Evolutionary conservation across 306 rosid species (phyloP).

Genomic region (Lathyrus oleraceus): DNA sequence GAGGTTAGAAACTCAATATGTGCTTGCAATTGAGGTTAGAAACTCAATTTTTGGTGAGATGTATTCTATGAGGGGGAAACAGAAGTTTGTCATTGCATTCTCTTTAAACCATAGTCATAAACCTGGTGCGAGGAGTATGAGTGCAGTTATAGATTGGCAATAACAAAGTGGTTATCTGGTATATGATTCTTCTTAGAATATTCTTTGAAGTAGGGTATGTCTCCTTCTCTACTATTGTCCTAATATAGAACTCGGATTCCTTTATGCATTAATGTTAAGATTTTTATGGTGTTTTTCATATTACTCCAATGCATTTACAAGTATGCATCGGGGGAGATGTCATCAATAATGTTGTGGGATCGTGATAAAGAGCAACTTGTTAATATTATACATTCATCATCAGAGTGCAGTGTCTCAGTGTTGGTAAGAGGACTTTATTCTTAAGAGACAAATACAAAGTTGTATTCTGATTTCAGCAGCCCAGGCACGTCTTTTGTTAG

Average conservation of each 20-base stretch:
- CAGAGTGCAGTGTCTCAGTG: conserved; percentile 87
- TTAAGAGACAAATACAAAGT: no score
- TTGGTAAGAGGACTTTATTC: conserved; percentile 54
- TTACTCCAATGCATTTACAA: conserved; percentile 43
- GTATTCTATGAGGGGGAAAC: conserved; percentile 70
- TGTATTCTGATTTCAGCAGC: no score
- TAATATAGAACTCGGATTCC: background rate
- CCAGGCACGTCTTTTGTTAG: background rate
- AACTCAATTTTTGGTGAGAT: no score
- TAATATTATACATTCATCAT: conserved; percentile 70
- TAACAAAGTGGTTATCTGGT: conserved; percentile 96
- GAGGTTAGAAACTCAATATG: no score
- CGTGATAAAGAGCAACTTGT: conserved; percentile 86
- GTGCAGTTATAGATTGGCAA: conserved; percentile 98
- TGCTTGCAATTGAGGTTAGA: no score
- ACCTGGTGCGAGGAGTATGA: conserved; percentile 77
- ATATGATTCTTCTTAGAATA: conserved; percentile 34
- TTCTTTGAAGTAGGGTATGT: conserved; percentile 21
- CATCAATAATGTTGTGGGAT: conserved; percentile 87
- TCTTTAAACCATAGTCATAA: conserved; percentile 88
- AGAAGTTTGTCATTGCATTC: conserved; percentile 94
- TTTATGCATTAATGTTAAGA: conserved; percentile 3
- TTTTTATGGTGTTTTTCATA: conserved; percentile 27
- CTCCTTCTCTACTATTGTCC: background rate
- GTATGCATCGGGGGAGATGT: conserved; percentile 88